These are phyloP conservation scores for Peronosclerospora sorghi DNA, from an alignment of 352 stramenopile species.

Conservation along the genomic window DNA sequence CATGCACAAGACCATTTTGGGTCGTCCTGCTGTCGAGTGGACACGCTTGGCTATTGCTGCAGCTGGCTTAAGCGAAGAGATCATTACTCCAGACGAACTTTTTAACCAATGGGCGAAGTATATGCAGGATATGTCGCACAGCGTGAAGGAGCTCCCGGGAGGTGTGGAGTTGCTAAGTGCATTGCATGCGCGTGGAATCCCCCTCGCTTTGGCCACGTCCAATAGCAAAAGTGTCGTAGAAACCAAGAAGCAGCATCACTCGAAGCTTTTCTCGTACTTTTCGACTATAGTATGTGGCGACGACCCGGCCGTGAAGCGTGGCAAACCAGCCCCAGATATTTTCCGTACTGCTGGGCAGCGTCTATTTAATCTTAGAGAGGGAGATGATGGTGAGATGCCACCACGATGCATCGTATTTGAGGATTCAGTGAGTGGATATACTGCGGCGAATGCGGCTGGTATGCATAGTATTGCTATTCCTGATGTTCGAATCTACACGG, in stretches of 20 bases:
- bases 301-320: constrained; percentile 46
- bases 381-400: constrained; percentile 14
- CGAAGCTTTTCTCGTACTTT: constrained; percentile 70
- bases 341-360: constrained; percentile 54
- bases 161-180: constrained; percentile 32
- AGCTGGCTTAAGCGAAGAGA: constrained; percentile 18
- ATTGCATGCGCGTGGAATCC: constrained; percentile 40
- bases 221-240: constrained; percentile 54
- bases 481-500: constrained; percentile 51
- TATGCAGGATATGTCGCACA: constrained; percentile 46
- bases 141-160: constrained; percentile 43
- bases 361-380: constrained; percentile 32
- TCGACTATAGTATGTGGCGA: constrained; percentile 67
- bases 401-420: constrained; percentile 67
- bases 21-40: constrained; percentile 54
- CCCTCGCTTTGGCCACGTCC: constrained; percentile 61
- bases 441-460: constrained; percentile 40
- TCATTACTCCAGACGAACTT: constrained; percentile 44
- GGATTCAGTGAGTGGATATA: constrained; percentile 60
- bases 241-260: constrained; percentile 50
- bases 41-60: constrained; percentile 53
- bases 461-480: constrained; percentile 71
- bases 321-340: constrained; percentile 76
- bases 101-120: constrained; percentile 48
- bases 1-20: constrained; percentile 69